These are phyloP conservation scores for Lycium barbarum DNA, from an alignment of 257 asterid species.

Conservation along the genomic window DNA sequence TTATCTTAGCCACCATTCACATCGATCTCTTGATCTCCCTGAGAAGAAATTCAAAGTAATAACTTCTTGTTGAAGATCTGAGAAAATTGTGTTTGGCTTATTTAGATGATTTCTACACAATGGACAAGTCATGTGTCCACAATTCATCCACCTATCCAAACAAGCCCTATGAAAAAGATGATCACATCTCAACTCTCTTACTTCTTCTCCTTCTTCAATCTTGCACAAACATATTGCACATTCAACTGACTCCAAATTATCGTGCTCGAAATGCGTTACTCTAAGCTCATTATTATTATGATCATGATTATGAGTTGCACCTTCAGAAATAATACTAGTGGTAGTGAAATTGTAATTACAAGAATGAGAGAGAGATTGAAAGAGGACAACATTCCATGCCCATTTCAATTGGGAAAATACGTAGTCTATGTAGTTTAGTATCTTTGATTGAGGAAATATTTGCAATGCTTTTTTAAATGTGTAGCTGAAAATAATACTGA, in stretches of 20 bases:
- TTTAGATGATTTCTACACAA: slow-evolving; percentile 32
- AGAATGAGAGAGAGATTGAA: not conserved
- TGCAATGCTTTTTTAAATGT: not conserved
- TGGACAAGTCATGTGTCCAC: slow-evolving; percentile 35
- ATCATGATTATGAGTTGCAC: not conserved
- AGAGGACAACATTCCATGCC: slow-evolving; percentile 33
- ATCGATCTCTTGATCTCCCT: slow-evolving; percentile 14
- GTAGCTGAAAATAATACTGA: not conserved
- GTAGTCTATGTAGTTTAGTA: not conserved
- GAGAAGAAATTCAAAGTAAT: slow-evolving; percentile 28
- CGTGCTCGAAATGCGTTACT: not conserved
- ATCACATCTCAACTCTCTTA: slow-evolving; percentile 37
- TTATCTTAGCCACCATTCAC: slow-evolving; percentile 40
- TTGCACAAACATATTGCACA: slow-evolving; percentile 29
- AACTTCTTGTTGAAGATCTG: not conserved
- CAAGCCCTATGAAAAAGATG: slow-evolving; percentile 42
- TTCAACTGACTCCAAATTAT: not conserved
- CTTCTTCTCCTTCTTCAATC: slow-evolving; percentile 37
- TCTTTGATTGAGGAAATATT: slow-evolving; percentile 4
- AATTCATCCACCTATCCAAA: slow-evolving; percentile 35
- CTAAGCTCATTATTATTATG: not conserved
- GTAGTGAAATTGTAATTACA: not conserved
- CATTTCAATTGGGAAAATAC: slow-evolving; percentile 31
- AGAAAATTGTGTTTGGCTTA: not conserved
- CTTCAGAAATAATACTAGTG: not conserved